Conservation (phyloP, 495 filamentous ascomycete species). For the Penicillium argentinense region DNA sequence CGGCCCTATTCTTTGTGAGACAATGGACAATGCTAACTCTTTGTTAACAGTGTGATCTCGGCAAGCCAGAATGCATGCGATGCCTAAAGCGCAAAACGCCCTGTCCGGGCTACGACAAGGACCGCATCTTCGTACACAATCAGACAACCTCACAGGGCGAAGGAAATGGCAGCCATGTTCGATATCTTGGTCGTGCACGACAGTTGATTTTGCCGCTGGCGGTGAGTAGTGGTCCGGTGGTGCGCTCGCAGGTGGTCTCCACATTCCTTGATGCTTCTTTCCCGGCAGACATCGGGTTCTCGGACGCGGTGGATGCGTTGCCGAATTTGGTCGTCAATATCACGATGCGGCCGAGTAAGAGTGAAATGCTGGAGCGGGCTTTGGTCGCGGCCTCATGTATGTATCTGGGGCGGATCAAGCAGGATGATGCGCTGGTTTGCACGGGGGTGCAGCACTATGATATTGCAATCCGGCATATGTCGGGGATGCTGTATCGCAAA, state of each 20-base stretch:
- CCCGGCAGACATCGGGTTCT: background rate
- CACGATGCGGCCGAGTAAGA: background rate
- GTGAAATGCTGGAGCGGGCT: background rate
- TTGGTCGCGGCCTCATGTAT: background rate
- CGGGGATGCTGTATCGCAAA: background rate
- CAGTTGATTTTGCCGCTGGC: background rate
- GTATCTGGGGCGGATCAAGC: background rate
- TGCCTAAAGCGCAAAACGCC: constrained; percentile 7
- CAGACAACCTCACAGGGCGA: background rate
- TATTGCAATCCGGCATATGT: background rate
- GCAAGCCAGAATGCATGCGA: constrained; percentile 10
- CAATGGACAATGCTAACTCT: background rate
- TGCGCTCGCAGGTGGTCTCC: background rate
- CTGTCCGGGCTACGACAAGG: constrained; percentile 14
- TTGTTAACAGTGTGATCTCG: constrained; percentile 11
- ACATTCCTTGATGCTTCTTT: background rate
- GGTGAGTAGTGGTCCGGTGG: background rate
- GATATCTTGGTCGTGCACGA: background rate
- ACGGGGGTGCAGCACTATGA: background rate
- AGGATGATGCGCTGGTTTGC: background rate
- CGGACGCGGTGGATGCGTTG: background rate
- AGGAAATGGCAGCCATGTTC: too few species aligned
- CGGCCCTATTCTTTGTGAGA: background rate
- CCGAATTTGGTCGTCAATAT: background rate
- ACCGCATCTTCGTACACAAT: constrained; percentile 10